Evolutionary conservation across 495 filamentous ascomycete species (phyloP), one percentile per base, ranked within the genome.

Genomic region (Aspergillus panamensis): DNA sequence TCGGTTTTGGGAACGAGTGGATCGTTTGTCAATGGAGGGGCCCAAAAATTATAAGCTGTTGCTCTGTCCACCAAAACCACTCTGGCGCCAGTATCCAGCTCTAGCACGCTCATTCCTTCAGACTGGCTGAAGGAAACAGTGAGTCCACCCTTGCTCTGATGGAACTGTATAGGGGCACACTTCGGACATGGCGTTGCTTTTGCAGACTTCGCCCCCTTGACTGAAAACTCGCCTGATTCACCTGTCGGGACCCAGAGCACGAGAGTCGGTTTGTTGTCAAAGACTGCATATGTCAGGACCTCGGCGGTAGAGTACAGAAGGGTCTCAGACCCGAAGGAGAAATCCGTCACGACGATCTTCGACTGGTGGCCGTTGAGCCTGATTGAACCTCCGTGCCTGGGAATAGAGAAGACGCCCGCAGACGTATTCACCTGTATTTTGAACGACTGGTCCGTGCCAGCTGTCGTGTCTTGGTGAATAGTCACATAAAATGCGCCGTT

Each of bases 271-370:
- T 69, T 67, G 3, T 64, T 68, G 54, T 83, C 81, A 16, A 81
- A 69, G 6, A 77, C 61, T 0, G 76, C 66, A 47, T 80, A 80
- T 6, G 82, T 84, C 13, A 84, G 60, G 9, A 86, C 71, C 48
- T 86, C 83, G 0, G 82, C 81, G 5, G 83, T 85, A 2, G 82
- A 84, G 62, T 86, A 86, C 1, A 84, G 70, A 8, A 86, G 63
- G 13, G 64, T 81, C 43, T 78, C 64, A 8, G 67, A 63, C 1
- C 78, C 82, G 32, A 85, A 75, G 3, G 53, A 64, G 58, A 83
- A 85, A 59, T 85, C 83, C 0, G 82, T 85, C 5, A 83, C 77
- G 20, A 84, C 51, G 37, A 86, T 84, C 69, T 86, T 85, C 10
- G 81, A 77, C 52, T 84, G 79, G 20, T 82, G 77, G 4, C 83